These are phyloP conservation scores for Talaromyces sp. DNA, from an alignment of 2,329 filamentous ascomycete genomes.

Conservation along the genomic window DNA sequence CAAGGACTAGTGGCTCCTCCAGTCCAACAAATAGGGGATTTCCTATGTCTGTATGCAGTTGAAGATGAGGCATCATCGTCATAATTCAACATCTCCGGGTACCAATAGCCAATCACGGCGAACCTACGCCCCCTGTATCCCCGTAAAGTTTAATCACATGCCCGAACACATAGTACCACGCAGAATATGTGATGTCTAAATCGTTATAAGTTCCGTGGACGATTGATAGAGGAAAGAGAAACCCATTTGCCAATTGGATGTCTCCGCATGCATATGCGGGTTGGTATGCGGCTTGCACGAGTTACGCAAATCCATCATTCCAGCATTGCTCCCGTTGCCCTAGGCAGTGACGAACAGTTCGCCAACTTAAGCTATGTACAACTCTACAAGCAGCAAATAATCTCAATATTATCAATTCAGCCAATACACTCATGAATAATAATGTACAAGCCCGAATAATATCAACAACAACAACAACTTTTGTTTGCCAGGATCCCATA, in stretches of 20 bases:
- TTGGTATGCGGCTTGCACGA: background rate
- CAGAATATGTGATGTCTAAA: background rate
- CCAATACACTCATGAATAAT: background rate
- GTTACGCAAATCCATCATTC: background rate
- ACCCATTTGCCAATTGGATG: background rate
- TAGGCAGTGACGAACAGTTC: background rate
- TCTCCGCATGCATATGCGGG: background rate
- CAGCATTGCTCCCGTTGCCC: conserved; percentile 4
- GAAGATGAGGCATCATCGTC: background rate
- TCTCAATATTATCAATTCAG: background rate
- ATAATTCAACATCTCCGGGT: background rate
- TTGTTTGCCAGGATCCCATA: conserved; percentile 6
- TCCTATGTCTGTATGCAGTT: background rate
- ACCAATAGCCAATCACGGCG: background rate
- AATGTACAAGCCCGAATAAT: background rate
- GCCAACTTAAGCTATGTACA: background rate
- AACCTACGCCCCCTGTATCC: background rate
- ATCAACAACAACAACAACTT: background rate
- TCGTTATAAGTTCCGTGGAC: background rate
- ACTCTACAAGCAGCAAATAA: background rate
- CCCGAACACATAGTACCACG: background rate
- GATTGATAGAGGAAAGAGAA: background rate
- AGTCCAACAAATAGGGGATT: background rate
- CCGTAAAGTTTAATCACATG: background rate
- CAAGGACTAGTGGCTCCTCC: background rate